Evolutionary conservation across 495 filamentous ascomycete species (phyloP), one percentile per base, ranked within the genome.

Genomic region (Penicillium coprophilum): DNA sequence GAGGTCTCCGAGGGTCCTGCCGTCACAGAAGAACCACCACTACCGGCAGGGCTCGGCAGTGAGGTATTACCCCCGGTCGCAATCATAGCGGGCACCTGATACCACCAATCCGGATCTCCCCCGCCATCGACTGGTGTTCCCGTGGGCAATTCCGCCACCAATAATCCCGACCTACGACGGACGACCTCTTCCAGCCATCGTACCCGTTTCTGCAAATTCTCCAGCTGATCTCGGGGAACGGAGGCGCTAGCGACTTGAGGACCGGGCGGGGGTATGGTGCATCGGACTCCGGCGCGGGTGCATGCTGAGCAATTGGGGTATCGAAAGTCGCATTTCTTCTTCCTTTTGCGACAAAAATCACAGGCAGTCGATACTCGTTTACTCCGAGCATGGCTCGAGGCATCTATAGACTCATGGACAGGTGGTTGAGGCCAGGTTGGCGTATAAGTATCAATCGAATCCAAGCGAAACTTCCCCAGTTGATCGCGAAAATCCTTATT

Each of bases 301-400:
- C 79, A 82, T 15, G 78, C 77, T 17, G 77, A 75, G 54, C 79
- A 82, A 55, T 77, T 80, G 30, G 79, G 79, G 40, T 81, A 82
- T 32, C 74, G 71, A 50, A 81, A 80, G 54, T 82, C 79, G 60
- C 79, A 82, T 67, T 80, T 80, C 47, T 80, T 82, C 66, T 82
- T 82, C 11, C 79, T 65, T 51, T 77, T 79, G 44, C 79, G 73
- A 66, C 79, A 82, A 32, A 80, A 77, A 53, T 81, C 78, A 59
- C 79, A 82, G 20, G 79, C 79, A 2, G 75, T 78, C 13, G 75
- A 76, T 20, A 78, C 75, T 27, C 75, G 75, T 55, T 78, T 78
- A 44, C 64, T 72, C 55, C 71, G 69, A 39, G 60, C 46, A 43
- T 57, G 23, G 11, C 32, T 28, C 13, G 57, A n/a, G 12, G 49